Percentiles rank a stretch among this genome's conserved stretches.
phyloP scores from a whole-genome alignment of 2,329 filamentous ascomycete genomes.

The Byssothecium circinans region DNA sequence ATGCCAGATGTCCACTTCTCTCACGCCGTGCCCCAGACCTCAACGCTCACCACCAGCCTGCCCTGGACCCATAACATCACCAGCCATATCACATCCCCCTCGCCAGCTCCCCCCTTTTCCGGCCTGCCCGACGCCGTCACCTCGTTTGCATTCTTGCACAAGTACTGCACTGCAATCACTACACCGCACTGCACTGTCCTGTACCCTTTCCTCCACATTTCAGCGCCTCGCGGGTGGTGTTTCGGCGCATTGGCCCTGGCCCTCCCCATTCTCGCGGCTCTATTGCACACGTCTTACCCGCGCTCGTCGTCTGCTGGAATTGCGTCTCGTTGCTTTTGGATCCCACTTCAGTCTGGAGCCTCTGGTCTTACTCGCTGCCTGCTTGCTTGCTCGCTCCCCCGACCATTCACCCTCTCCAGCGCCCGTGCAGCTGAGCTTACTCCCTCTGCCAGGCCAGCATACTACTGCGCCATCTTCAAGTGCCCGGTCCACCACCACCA shows the following conservation, averaged over 20 bases:
- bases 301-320: constrained; percentile 23
- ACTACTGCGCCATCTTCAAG: constrained; percentile 34
- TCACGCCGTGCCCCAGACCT: constrained; percentile 1
- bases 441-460: constrained; percentile 19
- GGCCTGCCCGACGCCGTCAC: constrained; percentile 11
- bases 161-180: no score
- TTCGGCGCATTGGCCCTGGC: constrained; percentile 39
- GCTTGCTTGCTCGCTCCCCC: no score
- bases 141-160: constrained; percentile 32
- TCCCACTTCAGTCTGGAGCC: constrained; percentile 26
- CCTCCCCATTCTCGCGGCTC: constrained; percentile 35
- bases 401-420: no score
- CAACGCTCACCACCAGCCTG: constrained; percentile 4
- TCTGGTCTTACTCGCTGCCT: constrained; percentile 24
- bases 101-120: background rate
- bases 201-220: constrained; percentile 12
- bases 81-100: background rate
- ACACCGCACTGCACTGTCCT: no score
- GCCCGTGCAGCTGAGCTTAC: constrained; percentile 32
- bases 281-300: constrained; percentile 36
- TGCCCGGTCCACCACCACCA: constrained; percentile 13
- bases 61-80: constrained; percentile 6
- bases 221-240: constrained; percentile 37
- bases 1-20: constrained; percentile 17
- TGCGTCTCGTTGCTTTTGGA: constrained; percentile 21